phyloP scores from a whole-genome alignment of 768 basidiomycete genomes.

The Trametes cinnabarina region DNA sequence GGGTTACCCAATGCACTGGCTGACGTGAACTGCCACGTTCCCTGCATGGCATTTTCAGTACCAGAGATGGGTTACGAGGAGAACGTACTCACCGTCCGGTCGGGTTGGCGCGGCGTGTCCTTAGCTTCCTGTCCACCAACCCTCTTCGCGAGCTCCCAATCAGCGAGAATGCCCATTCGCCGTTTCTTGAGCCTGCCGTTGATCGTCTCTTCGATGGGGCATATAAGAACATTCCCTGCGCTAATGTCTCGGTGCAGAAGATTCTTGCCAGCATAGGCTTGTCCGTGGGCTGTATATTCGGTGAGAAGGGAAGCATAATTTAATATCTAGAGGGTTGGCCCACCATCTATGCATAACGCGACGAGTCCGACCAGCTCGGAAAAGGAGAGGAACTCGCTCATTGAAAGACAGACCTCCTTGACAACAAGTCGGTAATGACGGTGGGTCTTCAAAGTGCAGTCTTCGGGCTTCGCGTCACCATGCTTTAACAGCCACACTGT shows the following conservation, averaged over 20 bases:
- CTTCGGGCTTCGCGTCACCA: not conserved
- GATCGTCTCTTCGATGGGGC: not conserved
- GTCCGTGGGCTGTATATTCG: not conserved
- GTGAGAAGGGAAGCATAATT: too few species aligned
- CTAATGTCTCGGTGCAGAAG: not conserved
- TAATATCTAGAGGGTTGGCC: too few species aligned
- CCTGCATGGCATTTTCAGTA: not conserved
- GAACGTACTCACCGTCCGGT: not conserved
- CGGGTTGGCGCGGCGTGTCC: not conserved
- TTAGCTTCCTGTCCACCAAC: not conserved
- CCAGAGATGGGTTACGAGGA: not conserved
- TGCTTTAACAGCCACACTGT: not conserved
- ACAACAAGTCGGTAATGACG: conserved; percentile 16
- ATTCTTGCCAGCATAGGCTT: not conserved
- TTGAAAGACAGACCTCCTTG: conserved; percentile 4
- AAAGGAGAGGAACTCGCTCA: not conserved
- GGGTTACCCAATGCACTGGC: not conserved
- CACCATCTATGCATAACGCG: not conserved
- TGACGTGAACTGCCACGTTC: conserved; percentile 13
- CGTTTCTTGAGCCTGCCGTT: not conserved
- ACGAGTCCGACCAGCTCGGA: not conserved
- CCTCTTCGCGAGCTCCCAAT: conserved; percentile 3
- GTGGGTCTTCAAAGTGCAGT: not conserved
- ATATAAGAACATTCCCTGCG: not conserved
- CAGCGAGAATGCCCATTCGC: not conserved